phyloP scores from a whole-genome alignment of 257 asterid genomes.

The Solanum appendiculatum region DNA sequence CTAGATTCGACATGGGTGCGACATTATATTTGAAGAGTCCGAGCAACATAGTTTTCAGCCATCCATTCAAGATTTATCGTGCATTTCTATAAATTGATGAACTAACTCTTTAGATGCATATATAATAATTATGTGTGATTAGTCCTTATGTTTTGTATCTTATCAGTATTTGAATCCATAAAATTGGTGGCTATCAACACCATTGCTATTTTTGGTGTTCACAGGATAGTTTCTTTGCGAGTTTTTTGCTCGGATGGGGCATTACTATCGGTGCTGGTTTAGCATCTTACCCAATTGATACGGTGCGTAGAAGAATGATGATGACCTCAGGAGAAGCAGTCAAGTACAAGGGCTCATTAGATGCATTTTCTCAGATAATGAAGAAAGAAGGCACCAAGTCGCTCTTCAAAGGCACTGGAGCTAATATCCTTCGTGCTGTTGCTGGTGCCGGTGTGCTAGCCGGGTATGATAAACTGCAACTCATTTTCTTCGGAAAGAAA shows the following conservation, averaged over 20 bases:
- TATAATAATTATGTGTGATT: not conserved
- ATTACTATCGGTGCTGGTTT: conserved; percentile 12
- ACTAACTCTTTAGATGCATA: not conserved
- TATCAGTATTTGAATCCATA: not conserved
- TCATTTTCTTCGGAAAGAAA: conserved; percentile 1
- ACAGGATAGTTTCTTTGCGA: conserved; percentile 12
- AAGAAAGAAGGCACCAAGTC: conserved; percentile 7
- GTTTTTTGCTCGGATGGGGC: conserved; percentile 19
- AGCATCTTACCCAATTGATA: conserved; percentile 6
- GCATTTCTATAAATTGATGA: not conserved
- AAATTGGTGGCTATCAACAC: not conserved
- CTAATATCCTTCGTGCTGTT: conserved; percentile 10
- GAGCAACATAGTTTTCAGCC: not conserved
- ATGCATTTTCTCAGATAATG: conserved; percentile 11
- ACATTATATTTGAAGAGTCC: not conserved
- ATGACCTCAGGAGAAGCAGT: conserved; percentile 15
- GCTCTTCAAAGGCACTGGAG: conserved; percentile 12
- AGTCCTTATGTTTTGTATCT: not conserved
- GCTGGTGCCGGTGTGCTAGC: conserved; percentile 17
- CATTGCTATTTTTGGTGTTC: not conserved
- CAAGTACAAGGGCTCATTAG: conserved; percentile 5
- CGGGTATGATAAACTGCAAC: conserved; percentile 11
- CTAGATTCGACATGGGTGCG: not conserved
- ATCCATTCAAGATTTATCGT: too few species aligned
- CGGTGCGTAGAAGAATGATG: conserved; percentile 13